Evolutionary conservation across 192 early-diverging fungal species (phyloP), one percentile per base, ranked within the genome.

Genomic region (Podochytrium sp.): DNA sequence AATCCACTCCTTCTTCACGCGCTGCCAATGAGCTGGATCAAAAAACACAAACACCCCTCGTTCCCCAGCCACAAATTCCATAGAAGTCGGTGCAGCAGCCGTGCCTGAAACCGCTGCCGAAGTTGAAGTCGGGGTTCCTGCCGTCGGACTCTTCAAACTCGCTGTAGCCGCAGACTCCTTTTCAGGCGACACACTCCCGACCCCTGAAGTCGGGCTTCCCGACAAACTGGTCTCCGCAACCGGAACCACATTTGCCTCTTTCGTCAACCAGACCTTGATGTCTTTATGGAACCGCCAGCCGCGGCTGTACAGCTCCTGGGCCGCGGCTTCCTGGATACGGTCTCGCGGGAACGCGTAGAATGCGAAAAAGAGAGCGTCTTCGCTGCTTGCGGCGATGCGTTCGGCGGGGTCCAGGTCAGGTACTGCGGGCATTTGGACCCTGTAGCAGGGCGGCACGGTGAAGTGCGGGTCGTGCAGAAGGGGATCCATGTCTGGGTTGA

Each of bases 241-340:
- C n/a, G n/a, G n/a, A n/a, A n/a, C n/a, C n/a, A n/a, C n/a, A n/a
- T n/a, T n/a, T n/a, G n/a, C n/a, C n/a, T 99, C 96, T 78, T 94
- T 94, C 59, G 90, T 92, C 59, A 99, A 62, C 98, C 98, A 99
- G 50, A 97, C 76, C 62, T 90, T 87, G 57, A 96, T 77, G 66
- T 96, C 94, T 78, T 95, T 96, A 86, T 99, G 98, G 81, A 93
- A 99, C 63, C 96, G 87, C 96, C 96, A 99, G 78, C 92, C 90
- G 41, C 98, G 89, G 76, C 88, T 90, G 80, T 93, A 91, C 74
- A 99, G 88, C 85, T 99, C 96, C 72, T 95, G 91, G 30, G 96
- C 96, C 4, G 95, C 94, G 6, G 90, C 91, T 74, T 98, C 95
- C 84, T 98, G 95, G 27, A 95, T 67, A 42, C 91, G 84, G 61